Evolutionary conservation across 441 rosid species (phyloP).

Genomic region (Flueggea neowawraea): DNA sequence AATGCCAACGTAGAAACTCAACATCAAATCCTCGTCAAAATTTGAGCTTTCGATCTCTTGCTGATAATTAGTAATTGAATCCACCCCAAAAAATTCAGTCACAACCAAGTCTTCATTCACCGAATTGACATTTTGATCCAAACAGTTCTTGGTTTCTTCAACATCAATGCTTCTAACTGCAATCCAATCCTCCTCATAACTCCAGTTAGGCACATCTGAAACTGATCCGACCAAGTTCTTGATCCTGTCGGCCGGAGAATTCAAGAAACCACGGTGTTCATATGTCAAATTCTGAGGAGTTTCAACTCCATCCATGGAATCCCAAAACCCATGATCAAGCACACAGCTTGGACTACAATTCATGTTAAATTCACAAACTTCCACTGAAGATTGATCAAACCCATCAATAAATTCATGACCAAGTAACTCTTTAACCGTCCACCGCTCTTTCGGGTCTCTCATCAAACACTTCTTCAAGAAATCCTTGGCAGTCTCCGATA

Average conservation of each 20-base stretch:
- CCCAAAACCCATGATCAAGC: slow-evolving; percentile 75
- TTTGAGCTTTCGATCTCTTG: slow-evolving; percentile 24
- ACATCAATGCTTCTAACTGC: slow-evolving; percentile 47
- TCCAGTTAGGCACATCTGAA: slow-evolving; percentile 34
- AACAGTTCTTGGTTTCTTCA: slow-evolving; percentile 21
- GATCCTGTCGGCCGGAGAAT: slow-evolving; percentile 40
- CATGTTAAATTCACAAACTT: slow-evolving; percentile 13
- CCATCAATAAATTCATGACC: slow-evolving; percentile 58
- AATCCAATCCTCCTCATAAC: slow-evolving; percentile 53
- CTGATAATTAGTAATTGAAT: slow-evolving; percentile 8
- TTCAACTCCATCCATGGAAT: slow-evolving; percentile 33
- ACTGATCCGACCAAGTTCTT: slow-evolving; percentile 34
- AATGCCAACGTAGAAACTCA: slow-evolving; percentile 8
- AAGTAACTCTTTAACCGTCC: slow-evolving; percentile 56
- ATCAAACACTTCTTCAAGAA: slow-evolving; percentile 61
- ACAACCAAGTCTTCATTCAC: slow-evolving; percentile 25
- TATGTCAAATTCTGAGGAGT: slow-evolving; percentile 21
- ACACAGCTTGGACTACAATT: slow-evolving; percentile 47
- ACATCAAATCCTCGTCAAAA: slow-evolving; percentile 11
- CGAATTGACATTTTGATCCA: slow-evolving; percentile 11
- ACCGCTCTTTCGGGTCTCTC: slow-evolving; percentile 54
- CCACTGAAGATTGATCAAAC: slow-evolving; percentile 2
- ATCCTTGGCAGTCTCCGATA: slow-evolving; percentile 57
- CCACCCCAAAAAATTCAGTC: slow-evolving; percentile 1
- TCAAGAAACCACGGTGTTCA: slow-evolving; percentile 15